Conservation (phyloP, 805 yeast genomes). For the Cyberlindnera saturnus region DNA sequence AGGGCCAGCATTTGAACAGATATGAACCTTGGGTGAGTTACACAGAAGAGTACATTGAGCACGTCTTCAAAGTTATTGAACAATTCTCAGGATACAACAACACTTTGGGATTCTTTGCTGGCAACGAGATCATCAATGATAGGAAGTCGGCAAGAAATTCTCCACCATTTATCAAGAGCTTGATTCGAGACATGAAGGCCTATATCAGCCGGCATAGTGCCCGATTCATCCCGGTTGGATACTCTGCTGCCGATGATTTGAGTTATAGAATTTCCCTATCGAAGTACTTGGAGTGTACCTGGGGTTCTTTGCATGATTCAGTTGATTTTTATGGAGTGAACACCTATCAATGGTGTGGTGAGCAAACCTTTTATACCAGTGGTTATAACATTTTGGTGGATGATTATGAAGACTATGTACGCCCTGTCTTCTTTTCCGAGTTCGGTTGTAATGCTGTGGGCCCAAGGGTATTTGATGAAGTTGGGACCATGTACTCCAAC, state of each 20-base stretch:
- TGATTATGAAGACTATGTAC: constrained; percentile 61
- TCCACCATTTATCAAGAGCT: constrained; percentile 72
- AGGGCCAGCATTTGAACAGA: constrained; percentile 74
- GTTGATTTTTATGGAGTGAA: constrained; percentile 92
- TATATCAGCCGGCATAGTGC: constrained; percentile 55
- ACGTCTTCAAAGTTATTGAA: constrained; percentile 71
- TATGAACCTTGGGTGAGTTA: constrained; percentile 94
- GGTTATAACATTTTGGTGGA: constrained; percentile 68
- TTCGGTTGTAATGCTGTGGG: constrained; percentile 82
- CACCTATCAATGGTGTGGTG: constrained; percentile 96
- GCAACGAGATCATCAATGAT: constrained; percentile 87
- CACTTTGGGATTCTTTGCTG: constrained; percentile 87
- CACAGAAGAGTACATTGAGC: constrained; percentile 61
- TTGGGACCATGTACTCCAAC: constrained; percentile 58
- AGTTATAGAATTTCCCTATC: constrained; percentile 71
- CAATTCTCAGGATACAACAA: constrained; percentile 82
- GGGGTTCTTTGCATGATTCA: constrained; percentile 38
- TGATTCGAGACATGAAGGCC: constrained; percentile 73
- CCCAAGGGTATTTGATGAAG: constrained; percentile 78
- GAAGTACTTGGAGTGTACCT: constrained; percentile 69
- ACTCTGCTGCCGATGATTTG: constrained; percentile 94
- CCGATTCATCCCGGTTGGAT: constrained; percentile 82
- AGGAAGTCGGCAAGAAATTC: constrained; percentile 58
- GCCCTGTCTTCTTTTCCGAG: constrained; percentile 86
- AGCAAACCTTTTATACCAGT: constrained; percentile 72